Percentiles rank a stretch among this genome's conserved stretches.
phyloP scores from a whole-genome alignment of 2,329 filamentous ascomycete species.

The Paecilomyces fulvus region DNA sequence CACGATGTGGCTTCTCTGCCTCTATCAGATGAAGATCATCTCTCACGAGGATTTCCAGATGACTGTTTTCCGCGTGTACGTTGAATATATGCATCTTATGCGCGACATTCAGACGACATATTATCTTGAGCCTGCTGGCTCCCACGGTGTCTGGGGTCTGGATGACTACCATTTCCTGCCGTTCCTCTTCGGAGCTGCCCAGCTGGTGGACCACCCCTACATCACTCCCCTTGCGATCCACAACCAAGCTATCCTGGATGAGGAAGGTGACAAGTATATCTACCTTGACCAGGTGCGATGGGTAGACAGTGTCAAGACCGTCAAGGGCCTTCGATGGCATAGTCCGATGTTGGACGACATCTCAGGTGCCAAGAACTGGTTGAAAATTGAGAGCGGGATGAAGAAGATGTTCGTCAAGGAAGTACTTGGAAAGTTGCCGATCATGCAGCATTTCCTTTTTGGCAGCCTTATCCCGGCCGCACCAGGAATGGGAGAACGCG shows the following conservation, averaged over 20 bases:
- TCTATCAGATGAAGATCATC: slow-evolving; percentile 69
- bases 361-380: slow-evolving; percentile 78
- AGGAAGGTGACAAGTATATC: slow-evolving; percentile 72
- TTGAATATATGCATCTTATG: slow-evolving; percentile 78
- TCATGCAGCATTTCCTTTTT: slow-evolving; percentile 98
- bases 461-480: slow-evolving; percentile 73
- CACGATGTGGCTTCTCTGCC: slow-evolving; percentile 88
- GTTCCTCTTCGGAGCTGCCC: slow-evolving; percentile 88
- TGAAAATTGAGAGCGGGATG: slow-evolving; percentile 92
- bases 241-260: slow-evolving; percentile 77
- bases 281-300: slow-evolving; percentile 91
- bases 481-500: slow-evolving; percentile 60
- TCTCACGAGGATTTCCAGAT: slow-evolving; percentile 58
- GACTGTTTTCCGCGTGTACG: slow-evolving; percentile 70
- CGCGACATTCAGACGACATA: slow-evolving; percentile 81
- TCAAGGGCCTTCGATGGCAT: slow-evolving; percentile 91
- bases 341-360: slow-evolving; percentile 98
- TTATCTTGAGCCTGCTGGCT: slow-evolving; percentile 93
- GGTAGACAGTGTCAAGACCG: slow-evolving; percentile 93
- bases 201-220: slow-evolving; percentile 75
- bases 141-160: slow-evolving; percentile 94
- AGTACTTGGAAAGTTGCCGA: slow-evolving; percentile 83
- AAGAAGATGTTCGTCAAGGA: slow-evolving; percentile 92
- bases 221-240: slow-evolving; percentile 77
- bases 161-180: slow-evolving; percentile 97